phyloP scores from a whole-genome alignment of 208 protist species.

The Trypanosoma congolense region DNA sequence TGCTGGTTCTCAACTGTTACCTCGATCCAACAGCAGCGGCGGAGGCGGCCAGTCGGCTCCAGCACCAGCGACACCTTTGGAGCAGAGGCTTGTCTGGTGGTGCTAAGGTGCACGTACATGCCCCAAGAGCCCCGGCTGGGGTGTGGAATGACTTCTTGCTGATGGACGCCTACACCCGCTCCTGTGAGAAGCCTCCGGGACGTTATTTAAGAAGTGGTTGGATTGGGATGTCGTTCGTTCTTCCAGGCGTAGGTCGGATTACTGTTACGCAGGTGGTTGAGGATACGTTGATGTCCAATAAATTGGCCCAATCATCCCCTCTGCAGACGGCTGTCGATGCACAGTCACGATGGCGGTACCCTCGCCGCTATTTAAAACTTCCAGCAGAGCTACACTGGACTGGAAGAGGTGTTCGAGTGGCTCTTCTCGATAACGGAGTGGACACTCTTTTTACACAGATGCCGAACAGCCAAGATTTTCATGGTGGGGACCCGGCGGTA shows the following conservation, averaged over 20 bases:
- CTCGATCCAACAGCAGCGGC: slow-evolving; percentile 1
- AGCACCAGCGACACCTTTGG: slow-evolving; percentile 1
- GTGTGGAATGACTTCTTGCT: slow-evolving; percentile 20
- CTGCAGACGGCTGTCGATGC: neutral
- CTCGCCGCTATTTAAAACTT: slow-evolving; percentile 19
- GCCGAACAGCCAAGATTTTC: neutral
- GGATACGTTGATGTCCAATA: neutral
- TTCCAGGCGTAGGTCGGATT: slow-evolving; percentile 11
- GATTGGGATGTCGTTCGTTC: neutral
- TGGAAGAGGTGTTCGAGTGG: slow-evolving; percentile 46
- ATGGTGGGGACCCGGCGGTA: slow-evolving; percentile 10
- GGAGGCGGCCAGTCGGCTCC: neutral
- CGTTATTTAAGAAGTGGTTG: neutral
- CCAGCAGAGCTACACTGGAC: slow-evolving; percentile 15
- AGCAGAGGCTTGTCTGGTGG: neutral
- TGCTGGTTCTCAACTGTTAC: slow-evolving; percentile 11
- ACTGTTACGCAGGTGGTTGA: slow-evolving; percentile 8
- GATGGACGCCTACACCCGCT: neutral
- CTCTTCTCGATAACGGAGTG: slow-evolving; percentile 61
- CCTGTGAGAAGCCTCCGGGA: neutral
- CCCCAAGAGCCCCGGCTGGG: neutral
- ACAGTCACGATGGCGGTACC: slow-evolving; percentile 8
- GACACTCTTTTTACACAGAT: slow-evolving; percentile 14
- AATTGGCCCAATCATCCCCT: neutral
- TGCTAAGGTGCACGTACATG: neutral